Base-by-base conservation (phyloP, 352 stramenopile species). In the Pythium grandisporangium region DNA sequence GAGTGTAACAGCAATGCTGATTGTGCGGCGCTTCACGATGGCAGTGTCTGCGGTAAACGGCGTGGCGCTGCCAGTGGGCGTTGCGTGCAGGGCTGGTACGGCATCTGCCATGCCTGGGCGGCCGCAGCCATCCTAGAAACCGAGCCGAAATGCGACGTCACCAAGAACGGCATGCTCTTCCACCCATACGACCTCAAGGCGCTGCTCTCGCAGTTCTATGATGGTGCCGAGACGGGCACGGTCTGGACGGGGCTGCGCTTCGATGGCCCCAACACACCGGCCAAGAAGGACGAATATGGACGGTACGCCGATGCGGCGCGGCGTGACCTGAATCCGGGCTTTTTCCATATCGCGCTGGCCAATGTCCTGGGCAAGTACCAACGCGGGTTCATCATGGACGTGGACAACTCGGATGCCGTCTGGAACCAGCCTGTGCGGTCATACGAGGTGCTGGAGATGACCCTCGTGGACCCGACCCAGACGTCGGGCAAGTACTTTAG, bases 161-260 rank as follows among this genome's bases (percentile, higher is more conserved):
- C 20, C 11, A 53, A 54, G 43, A 52, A 55, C 30, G 42, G 43
- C 26, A 42, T 61, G 34, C 13, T 34, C 11, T 61, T 61, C 48
- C 21, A 61, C 20, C 39, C 47, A 24, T 47, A 48, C 33, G 52
- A 61, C 24, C 55, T 81, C 50, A 81, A 81, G 45, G 52, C 33
- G 12, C 30, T 61, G 39, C 36, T 61, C 41, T 50, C 48, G 16
- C 52, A 61, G 48, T 42, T 56, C 27, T 61, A 47, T 30, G 45
- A 61, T 32, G 40, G 44, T 12, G 45, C 45, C 4, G 27, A 48
- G 1, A 32, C 35, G 4, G 33, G 33, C 10, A 52, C 52, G 23
- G 43, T 45, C 2, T 48, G 42, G 37, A 30, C 45, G 3, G 52
- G 52, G 16, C 38, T 35, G 12, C 52, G 52, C 21, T 56, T 44